A percentile compares a stretch with the other conserved stretches of the same genome.
Conservation (phyloP, 2,329 filamentous ascomycete species). For the Alternaria triticina region DNA sequence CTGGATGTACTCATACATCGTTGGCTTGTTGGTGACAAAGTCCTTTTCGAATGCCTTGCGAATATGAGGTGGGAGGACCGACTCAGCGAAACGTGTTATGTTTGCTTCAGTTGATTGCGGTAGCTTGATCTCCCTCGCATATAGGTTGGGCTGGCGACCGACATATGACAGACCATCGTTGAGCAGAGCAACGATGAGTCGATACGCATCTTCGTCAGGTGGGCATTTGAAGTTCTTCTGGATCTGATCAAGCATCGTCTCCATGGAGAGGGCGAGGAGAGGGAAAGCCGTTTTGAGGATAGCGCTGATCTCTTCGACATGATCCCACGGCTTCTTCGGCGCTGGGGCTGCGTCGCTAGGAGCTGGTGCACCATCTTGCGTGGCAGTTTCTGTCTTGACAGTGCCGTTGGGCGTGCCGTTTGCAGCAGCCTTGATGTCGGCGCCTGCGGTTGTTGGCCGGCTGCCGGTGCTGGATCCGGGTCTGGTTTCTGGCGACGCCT, state of each 20-base stretch:
- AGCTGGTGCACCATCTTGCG: constrained; percentile 34
- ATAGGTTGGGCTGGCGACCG: constrained; percentile 82
- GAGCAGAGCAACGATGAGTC: constrained; percentile 93
- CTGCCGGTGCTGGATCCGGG: constrained; percentile 39
- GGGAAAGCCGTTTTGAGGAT: constrained; percentile 97
- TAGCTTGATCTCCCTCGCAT: constrained; percentile 89
- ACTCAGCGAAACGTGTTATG: constrained; percentile 95
- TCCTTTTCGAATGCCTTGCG: constrained; percentile 97
- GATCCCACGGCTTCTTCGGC: constrained; percentile 87
- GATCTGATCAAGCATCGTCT: constrained; percentile 99
- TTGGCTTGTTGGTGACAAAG: constrained; percentile 93
- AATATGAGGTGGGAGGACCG: constrained; percentile 91
- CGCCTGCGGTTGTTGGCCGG: constrained; percentile 41
- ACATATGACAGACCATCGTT: constrained; percentile 96
- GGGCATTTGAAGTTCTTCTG: constrained; percentile 99
- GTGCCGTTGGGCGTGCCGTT: constrained; percentile 51
- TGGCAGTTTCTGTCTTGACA: constrained; percentile 48
- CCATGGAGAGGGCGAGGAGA: constrained; percentile 94
- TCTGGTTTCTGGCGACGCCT: constrained; percentile 43
- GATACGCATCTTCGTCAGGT: constrained; percentile 96
- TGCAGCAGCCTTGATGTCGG: constrained; percentile 60
- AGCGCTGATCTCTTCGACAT: constrained; percentile 93
- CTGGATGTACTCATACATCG: constrained; percentile 98
- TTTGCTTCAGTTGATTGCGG: constrained; percentile 91
- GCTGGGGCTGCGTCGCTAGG: constrained; percentile 32